These are phyloP conservation scores for Bipolaris bicolor DNA, from an alignment of 2,329 filamentous ascomycete species.

Conservation along the genomic window DNA sequence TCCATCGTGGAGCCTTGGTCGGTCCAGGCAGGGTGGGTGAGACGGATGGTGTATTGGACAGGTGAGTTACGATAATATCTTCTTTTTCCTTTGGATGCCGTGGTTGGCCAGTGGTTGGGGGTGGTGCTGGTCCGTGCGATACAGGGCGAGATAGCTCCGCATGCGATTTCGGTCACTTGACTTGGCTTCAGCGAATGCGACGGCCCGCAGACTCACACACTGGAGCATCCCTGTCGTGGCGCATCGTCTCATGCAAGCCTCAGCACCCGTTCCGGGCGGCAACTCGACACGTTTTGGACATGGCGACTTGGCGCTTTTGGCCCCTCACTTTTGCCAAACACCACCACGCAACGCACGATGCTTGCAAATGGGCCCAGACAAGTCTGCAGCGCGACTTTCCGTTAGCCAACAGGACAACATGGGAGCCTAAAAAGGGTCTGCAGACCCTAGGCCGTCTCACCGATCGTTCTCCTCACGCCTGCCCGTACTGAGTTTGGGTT, in stretches of 20 bases:
- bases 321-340: slow-evolving; percentile 22
- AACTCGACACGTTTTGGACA: slow-evolving; percentile 44
- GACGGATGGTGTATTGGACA: slow-evolving; percentile 81
- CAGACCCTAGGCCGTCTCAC: slow-evolving; percentile 28
- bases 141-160: slow-evolving; percentile 53
- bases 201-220: slow-evolving; percentile 46
- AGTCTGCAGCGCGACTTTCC: slow-evolving; percentile 7
- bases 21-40: slow-evolving; percentile 78
- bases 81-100: slow-evolving; percentile 31
- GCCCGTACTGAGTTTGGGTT: slow-evolving; percentile 38
- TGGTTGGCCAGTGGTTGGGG: slow-evolving; percentile 42
- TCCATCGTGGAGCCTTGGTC: slow-evolving; percentile 73
- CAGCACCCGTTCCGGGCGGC: slow-evolving; percentile 46
- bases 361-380: slow-evolving; percentile 21
- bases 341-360: slow-evolving; percentile 19
- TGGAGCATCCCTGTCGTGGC: slow-evolving; percentile 40
- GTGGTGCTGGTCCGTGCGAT: slow-evolving; percentile 34
- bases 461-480: slow-evolving; percentile 44
- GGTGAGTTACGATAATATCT: slow-evolving; percentile 68
- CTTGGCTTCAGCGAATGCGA: slow-evolving; percentile 53
- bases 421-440: slow-evolving; percentile 12
- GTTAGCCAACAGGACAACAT: slow-evolving; percentile 2
- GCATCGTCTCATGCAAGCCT: slow-evolving; percentile 44
- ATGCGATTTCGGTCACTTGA: slow-evolving; percentile 68
- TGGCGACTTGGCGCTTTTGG: slow-evolving; percentile 34